Evolutionary conservation across 768 basidiomycete species (phyloP).

Genomic region (Tricholoma bakamatsutake): DNA sequence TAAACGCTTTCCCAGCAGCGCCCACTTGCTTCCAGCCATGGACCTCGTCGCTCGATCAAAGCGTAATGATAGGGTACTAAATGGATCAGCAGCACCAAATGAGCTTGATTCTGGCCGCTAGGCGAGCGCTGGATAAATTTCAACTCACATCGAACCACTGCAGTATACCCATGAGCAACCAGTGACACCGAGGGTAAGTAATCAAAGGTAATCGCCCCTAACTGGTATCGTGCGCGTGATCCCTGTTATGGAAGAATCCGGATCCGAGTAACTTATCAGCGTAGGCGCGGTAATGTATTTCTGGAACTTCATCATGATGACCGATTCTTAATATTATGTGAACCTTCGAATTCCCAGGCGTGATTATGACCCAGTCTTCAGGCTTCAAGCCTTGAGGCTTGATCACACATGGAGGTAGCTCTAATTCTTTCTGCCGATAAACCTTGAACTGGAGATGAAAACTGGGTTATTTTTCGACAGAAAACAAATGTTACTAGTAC

Average conservation of each 20-base stretch:
- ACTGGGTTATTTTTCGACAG: not conserved
- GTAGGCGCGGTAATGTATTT: too few relatives aligned
- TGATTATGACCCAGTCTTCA: not conserved
- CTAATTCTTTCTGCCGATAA: not conserved
- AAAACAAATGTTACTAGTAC: not conserved
- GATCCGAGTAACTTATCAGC: too few relatives aligned
- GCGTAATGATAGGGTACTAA: not conserved
- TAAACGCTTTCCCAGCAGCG: not conserved
- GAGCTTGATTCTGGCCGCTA: not conserved
- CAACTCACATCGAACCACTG: too few relatives aligned
- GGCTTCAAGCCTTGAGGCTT: not conserved
- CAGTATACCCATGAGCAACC: not conserved
- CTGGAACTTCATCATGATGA: too few relatives aligned
- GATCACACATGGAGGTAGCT: not conserved
- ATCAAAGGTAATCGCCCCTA: too few relatives aligned
- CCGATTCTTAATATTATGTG: not conserved
- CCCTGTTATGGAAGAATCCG: not conserved
- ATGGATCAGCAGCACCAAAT: not conserved
- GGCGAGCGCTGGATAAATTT: too few relatives aligned
- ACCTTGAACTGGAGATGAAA: not conserved
- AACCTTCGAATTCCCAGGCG: not conserved
- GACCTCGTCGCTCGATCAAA: too few relatives aligned
- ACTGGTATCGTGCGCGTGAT: not conserved
- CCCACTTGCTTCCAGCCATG: too few relatives aligned
- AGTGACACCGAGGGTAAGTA: not conserved